Evolutionary conservation across 2,329 filamentous ascomycete genomes (phyloP).

Genomic region (Pseudogymnoascus sp.): DNA sequence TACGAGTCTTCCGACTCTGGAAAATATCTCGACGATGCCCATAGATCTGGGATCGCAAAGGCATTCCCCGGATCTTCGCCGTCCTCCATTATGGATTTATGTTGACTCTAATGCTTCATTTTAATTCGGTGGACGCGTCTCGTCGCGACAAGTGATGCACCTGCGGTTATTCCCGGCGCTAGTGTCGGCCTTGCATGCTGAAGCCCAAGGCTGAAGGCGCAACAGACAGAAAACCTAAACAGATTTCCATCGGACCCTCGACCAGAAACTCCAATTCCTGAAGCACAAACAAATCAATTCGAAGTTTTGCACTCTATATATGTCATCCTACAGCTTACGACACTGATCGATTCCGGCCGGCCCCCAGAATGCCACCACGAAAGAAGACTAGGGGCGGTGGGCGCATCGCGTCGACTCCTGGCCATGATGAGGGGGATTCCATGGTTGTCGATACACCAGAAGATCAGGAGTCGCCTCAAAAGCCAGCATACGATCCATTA

Average conservation of each 20-base stretch:
- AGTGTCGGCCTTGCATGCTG: background rate
- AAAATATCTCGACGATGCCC: conserved; percentile 45
- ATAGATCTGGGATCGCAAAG: conserved; percentile 56
- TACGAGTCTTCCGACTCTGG: conserved; percentile 20
- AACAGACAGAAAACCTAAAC: conserved; percentile 8
- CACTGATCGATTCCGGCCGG: background rate
- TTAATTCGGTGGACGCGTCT: conserved; percentile 1
- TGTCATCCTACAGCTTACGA: background rate
- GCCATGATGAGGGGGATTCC: conserved; percentile 45
- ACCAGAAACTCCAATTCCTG: background rate
- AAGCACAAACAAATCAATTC: background rate
- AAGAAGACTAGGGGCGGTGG: conserved; percentile 54
- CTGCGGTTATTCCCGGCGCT: conserved; percentile 12
- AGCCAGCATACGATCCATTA: conserved; percentile 38
- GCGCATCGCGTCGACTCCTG: conserved; percentile 47
- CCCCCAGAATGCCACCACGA: conserved; percentile 53
- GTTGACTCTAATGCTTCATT: conserved; percentile 3
- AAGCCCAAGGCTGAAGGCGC: conserved; percentile 9
- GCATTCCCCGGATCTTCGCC: conserved; percentile 40
- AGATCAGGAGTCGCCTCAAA: conserved; percentile 25
- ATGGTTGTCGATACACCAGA: conserved; percentile 50
- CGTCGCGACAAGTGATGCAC: conserved; percentile 6
- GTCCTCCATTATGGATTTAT: conserved; percentile 28
- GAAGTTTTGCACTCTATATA: background rate
- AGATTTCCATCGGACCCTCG: background rate